These are phyloP conservation scores for Phoenix dactylifera DNA, from an alignment of 176 grass and related monocot species.

Conservation along the genomic window DNA sequence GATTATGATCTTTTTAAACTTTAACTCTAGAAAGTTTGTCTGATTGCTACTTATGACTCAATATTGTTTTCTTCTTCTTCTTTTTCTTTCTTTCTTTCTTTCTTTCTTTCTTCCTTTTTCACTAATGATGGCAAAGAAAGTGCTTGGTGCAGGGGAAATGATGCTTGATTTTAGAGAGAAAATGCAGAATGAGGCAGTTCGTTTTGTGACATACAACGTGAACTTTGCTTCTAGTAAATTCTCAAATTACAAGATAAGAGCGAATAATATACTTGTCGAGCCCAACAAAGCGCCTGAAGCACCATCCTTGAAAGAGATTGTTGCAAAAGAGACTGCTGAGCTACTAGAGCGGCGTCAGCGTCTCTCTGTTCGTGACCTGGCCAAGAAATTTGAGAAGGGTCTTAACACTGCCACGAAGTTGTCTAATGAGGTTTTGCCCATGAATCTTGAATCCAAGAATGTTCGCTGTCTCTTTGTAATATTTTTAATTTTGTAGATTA, in stretches of 20 bases:
- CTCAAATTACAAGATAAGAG: conserved; percentile 62
- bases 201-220: conserved; percentile 38
- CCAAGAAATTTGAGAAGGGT: conserved; percentile 90
- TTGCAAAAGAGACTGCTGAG: conserved; percentile 62
- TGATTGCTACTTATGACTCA: no score
- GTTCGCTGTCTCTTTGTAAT: no score
- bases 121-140: no score
- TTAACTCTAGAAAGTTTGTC: no score
- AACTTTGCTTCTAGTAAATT: conserved; percentile 61
- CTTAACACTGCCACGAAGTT: conserved; percentile 67
- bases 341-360: conserved; percentile 52
- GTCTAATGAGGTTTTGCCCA: conserved; percentile 54
- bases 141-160: background rate
- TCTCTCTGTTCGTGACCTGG: conserved; percentile 73
- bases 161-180: conserved; percentile 37
- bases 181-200: conserved; percentile 27
- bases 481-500: no score
- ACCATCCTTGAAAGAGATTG: conserved; percentile 47
- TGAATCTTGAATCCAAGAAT: no score
- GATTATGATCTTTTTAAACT: no score
- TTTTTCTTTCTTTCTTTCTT: no score
- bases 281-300: conserved; percentile 37
- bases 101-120: no score
- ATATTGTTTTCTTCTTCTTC: no score
- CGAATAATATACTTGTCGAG: conserved; percentile 48